A percentile compares a stretch with the other conserved stretches of the same genome.
phyloP scores from a whole-genome alignment of 2,329 filamentous ascomycete genomes.

The Trichophyton mentagrophytes region DNA sequence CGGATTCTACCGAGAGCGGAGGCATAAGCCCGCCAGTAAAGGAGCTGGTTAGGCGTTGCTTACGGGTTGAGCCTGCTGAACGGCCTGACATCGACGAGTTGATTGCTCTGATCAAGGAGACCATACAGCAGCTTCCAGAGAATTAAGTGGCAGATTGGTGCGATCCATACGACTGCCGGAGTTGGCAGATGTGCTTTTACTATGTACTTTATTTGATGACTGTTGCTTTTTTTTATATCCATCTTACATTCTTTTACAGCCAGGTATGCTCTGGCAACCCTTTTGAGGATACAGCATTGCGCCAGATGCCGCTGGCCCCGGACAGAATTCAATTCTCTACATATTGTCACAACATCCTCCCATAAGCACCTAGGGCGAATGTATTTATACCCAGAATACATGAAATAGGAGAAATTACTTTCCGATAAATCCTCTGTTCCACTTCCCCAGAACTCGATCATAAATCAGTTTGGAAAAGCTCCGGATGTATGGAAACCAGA shows the following conservation, averaged over 20 bases:
- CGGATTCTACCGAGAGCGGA: constrained; percentile 9
- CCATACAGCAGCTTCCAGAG: constrained; percentile 40
- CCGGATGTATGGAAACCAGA: not conserved
- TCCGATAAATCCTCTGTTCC: too few relatives aligned
- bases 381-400: too few relatives aligned
- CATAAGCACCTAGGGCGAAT: too few relatives aligned
- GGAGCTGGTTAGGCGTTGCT: constrained; percentile 73
- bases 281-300: too few relatives aligned
- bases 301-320: too few relatives aligned
- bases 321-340: too few relatives aligned
- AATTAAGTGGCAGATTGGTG: not conserved
- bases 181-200: not conserved
- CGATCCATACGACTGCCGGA: not conserved
- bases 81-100: constrained; percentile 77
- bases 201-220: not conserved
- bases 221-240: not conserved
- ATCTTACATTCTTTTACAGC: not conserved
- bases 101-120: constrained; percentile 62
- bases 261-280: too few relatives aligned
- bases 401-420: too few relatives aligned
- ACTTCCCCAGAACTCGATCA: too few relatives aligned
- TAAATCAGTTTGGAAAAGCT: not conserved
- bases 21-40: constrained; percentile 68
- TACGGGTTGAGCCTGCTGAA: constrained; percentile 76
- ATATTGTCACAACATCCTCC: too few relatives aligned